These are phyloP conservation scores for Thelonectria rubi DNA, from an alignment of 2,329 filamentous ascomycete genomes.

Conservation along the genomic window DNA sequence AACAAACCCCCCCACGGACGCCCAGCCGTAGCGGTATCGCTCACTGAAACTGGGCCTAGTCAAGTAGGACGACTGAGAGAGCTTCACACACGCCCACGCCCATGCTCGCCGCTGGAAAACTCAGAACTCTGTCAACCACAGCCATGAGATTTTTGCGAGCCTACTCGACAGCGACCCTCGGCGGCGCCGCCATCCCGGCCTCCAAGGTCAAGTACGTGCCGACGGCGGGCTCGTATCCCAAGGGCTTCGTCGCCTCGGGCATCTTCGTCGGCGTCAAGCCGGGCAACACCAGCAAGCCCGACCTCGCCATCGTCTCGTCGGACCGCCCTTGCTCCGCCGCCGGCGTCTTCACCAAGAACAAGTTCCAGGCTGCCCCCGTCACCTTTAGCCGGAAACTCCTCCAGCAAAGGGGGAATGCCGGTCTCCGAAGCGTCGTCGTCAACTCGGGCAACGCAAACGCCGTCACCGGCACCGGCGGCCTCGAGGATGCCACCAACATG, in stretches of 20 bases:
- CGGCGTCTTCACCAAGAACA: slow-evolving; percentile 97
- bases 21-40: slow-evolving; percentile 37
- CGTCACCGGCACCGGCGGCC: slow-evolving; percentile 88
- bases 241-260: slow-evolving; percentile 87
- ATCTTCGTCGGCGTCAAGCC: slow-evolving; percentile 94
- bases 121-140: slow-evolving; percentile 25
- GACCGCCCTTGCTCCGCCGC: slow-evolving; percentile 86
- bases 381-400: slow-evolving; percentile 82
- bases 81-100: slow-evolving; percentile 21
- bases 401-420: slow-evolving; percentile 70
- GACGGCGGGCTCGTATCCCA: slow-evolving; percentile 83
- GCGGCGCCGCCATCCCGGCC: slow-evolving; percentile 64
- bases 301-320: slow-evolving; percentile 88
- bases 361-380: slow-evolving; percentile 96
- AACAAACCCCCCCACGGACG: slow-evolving; percentile 8
- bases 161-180: slow-evolving; percentile 45
- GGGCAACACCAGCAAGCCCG: slow-evolving; percentile 88
- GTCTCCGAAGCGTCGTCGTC: slow-evolving; percentile 83
- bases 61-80: slow-evolving; percentile 1
- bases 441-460: slow-evolving; percentile 98
- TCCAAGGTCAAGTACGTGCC: slow-evolving; percentile 93
- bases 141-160: slow-evolving; percentile 49
- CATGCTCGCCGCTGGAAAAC: slow-evolving; percentile 10
- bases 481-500: slow-evolving; percentile 90
- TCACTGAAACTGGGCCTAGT: slow-evolving; percentile 14